Conservation (phyloP, 768 basidiomycete species). For the Leccinum subtestaceum region DNA sequence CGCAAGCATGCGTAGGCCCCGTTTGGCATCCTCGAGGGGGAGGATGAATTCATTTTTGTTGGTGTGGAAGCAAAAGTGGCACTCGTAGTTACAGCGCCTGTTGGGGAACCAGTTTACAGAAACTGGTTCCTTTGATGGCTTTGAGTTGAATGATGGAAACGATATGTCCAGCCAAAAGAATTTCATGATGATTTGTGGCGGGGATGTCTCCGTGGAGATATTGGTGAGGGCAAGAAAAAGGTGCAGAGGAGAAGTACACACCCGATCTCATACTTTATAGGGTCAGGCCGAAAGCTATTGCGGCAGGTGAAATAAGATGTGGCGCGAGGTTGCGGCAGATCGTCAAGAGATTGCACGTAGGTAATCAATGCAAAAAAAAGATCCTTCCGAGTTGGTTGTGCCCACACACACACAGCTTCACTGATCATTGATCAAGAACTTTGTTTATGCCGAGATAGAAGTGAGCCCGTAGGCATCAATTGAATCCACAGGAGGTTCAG, state of each 20-base stretch:
- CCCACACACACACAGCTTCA: not conserved
- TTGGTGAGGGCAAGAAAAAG: not conserved
- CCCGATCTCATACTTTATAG: not conserved
- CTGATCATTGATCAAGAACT: not conserved
- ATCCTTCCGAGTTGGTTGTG: not conserved
- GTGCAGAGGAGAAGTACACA: not conserved
- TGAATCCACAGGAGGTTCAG: not conserved
- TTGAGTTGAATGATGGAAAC: conserved; percentile 13
- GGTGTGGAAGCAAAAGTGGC: conserved; percentile 43
- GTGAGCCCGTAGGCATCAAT: not conserved
- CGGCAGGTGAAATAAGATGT: not conserved
- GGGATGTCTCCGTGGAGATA: too few relatives aligned
- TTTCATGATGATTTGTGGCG: conserved; percentile 6
- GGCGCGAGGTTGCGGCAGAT: not conserved
- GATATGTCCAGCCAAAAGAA: conserved; percentile 18
- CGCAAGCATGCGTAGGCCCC: conserved; percentile 31
- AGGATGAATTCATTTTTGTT: conserved; percentile 35
- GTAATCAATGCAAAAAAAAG: not conserved
- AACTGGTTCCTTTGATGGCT: conserved; percentile 15
- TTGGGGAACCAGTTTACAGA: conserved; percentile 31
- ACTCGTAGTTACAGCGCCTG: conserved; percentile 35
- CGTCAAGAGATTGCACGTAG: not conserved
- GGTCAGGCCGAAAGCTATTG: not conserved
- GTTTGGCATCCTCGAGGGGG: conserved; percentile 36
- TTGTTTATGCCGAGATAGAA: not conserved